Base-by-base conservation (phyloP, 805 yeast genomes). In the Yamadazyma insecticola region DNA sequence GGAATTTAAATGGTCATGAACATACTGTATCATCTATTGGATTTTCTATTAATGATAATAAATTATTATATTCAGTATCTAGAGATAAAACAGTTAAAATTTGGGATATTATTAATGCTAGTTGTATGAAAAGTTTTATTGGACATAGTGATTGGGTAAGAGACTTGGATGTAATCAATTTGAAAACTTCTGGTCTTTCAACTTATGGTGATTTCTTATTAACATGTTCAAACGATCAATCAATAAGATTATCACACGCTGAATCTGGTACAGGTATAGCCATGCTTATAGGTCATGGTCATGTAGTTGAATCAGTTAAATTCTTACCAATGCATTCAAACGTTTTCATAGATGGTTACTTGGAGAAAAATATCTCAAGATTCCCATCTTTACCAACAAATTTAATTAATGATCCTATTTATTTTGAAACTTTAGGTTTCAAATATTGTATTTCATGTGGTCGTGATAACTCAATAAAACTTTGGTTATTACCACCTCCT, bases 121-220 rank as follows among this genome's bases (percentile, higher is more conserved):
- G 74, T 67, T 74, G 87, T 37, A 43, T 75, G 12, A 69, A 71
- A 37, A 74, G 84, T 1, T 74, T 87, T 35, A 67, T 72, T 11
- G 90, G 89, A 1, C 97, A 89, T 55, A 72, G 84, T 7, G 96
- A 87, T 42, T 89, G 97, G 97, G 87, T 87, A 4, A 63, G 95
- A 35, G 64, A 74, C 8, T 41, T 87, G 2, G 86, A 78, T 39
- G 60, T 51, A 8, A 53, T 48, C 0, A 37, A 43, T 29, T 13
- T 26, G 16, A 18, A 14, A 16, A 6, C 5, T n/a, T 36, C 40
- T 21, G 26, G 29, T 13, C 28, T 39, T 6, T 17, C 37, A 3
- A 28, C 22, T 5, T 59, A 60, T 25, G 81, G 80, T 2, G 79
- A 76, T 27, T 82, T 70, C 40, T 37, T 85, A 3, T 37, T 86